phyloP scores from a whole-genome alignment of 1,284 basidiomycete genomes.

The Inonotus hispidus region DNA sequence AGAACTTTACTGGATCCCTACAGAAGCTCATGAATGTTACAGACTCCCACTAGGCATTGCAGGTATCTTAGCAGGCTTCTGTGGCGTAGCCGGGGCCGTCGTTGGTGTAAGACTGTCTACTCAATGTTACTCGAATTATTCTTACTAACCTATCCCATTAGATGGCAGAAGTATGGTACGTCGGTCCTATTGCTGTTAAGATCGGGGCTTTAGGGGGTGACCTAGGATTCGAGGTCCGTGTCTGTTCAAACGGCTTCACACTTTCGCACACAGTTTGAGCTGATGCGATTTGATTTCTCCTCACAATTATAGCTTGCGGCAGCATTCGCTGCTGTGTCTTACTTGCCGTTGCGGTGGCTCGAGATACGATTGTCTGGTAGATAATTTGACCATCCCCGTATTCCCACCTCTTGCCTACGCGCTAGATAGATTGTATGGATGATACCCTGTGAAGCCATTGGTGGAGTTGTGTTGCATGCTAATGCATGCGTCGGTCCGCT shows the following conservation, averaged over 20 bases:
- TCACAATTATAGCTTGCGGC: slow-evolving; percentile 34
- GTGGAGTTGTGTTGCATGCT: too few relatives aligned
- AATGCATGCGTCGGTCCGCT: too few relatives aligned
- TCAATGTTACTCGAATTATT: slow-evolving; percentile 32
- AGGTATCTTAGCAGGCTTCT: slow-evolving; percentile 43
- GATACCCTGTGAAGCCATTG: too few relatives aligned
- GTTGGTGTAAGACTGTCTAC: slow-evolving; percentile 30
- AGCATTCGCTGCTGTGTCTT: slow-evolving; percentile 36
- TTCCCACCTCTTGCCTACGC: too few relatives aligned
- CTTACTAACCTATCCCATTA: background rate
- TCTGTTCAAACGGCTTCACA: too few relatives aligned
- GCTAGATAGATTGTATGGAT: too few relatives aligned
- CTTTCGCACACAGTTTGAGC: too few relatives aligned
- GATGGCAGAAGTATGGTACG: slow-evolving; percentile 39
- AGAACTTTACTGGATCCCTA: background rate
- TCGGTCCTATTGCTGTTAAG: slow-evolving; percentile 42
- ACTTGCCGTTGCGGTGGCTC: slow-evolving; percentile 37
- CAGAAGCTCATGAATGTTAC: background rate
- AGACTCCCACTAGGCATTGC: slow-evolving; percentile 52
- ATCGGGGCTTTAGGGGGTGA: slow-evolving; percentile 46
- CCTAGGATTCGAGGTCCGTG: slow-evolving; percentile 49
- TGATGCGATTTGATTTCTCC: too few relatives aligned
- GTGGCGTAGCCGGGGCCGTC: slow-evolving; percentile 43
- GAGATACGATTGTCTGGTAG: slow-evolving; percentile 40
- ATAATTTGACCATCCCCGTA: too few relatives aligned